Percentiles rank a stretch among this genome's conserved stretches.
Conservation (phyloP, 768 basidiomycete species). For the Hygrocybe punicea region DNA sequence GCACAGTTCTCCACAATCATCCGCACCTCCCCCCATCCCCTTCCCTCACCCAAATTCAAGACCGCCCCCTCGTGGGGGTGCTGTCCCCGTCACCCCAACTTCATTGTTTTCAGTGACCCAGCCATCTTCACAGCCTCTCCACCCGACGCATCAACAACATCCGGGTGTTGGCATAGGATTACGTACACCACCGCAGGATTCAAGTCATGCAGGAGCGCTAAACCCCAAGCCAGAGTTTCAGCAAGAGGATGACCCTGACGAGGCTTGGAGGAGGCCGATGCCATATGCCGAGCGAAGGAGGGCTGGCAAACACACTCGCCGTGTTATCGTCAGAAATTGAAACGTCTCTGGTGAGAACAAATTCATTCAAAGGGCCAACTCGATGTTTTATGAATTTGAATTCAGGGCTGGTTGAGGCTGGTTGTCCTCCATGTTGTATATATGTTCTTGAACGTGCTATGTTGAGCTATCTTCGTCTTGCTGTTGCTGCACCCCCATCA, state of each 20-base stretch:
- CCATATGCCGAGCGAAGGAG: constrained; percentile 71
- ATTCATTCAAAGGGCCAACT: no score
- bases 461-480: neutral
- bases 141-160: constrained; percentile 9
- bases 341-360: constrained; percentile 11
- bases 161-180: neutral
- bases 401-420: neutral
- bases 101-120: constrained; percentile 35
- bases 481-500: neutral
- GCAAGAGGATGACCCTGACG: constrained; percentile 59
- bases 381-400: neutral
- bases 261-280: constrained; percentile 69
- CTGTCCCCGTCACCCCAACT: constrained; percentile 33
- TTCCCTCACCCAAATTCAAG: constrained; percentile 32
- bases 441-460: no score
- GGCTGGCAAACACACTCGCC: constrained; percentile 76
- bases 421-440: neutral
- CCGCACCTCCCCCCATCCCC: neutral
- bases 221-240: constrained; percentile 37
- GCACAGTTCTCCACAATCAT: constrained; percentile 3
- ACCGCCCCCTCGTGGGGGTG: constrained; percentile 28
- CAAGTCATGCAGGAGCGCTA: constrained; percentile 28
- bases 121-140: constrained; percentile 18
- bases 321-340: constrained; percentile 60
- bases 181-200: constrained; percentile 16